Percentiles rank a stretch among this genome's conserved stretches.
phyloP scores from a whole-genome alignment of 768 basidiomycete genomes.

The Cytidiella melzeri region DNA sequence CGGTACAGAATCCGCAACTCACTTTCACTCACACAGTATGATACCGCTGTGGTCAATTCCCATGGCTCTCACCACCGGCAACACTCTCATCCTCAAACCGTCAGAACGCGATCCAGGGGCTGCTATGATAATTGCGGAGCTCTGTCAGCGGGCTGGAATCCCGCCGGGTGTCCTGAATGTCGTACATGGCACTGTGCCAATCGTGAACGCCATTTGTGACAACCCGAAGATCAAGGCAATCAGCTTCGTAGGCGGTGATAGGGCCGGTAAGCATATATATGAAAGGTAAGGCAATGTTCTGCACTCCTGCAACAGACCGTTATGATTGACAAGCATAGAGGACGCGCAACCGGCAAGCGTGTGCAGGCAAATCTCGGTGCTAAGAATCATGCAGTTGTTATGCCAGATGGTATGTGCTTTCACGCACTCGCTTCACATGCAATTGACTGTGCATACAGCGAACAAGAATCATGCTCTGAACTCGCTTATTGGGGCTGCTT shows the following conservation, averaged over 20 bases:
- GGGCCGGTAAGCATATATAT: constrained; percentile 91
- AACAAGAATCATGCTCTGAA: constrained; percentile 91
- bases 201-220: constrained; percentile 93
- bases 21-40: constrained; percentile 50
- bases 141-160: constrained; percentile 81
- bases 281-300: constrained; percentile 46
- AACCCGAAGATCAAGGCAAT: constrained; percentile 89
- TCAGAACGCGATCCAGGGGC: constrained; percentile 97
- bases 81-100: constrained; percentile 92
- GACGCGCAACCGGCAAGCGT: neutral
- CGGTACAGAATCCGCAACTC: neutral
- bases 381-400: constrained; percentile 90
- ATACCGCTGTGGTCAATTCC: constrained; percentile 96
- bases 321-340: neutral
- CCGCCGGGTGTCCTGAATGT: constrained; percentile 89
- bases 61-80: constrained; percentile 84
- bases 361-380: constrained; percentile 79
- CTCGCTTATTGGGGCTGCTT: constrained; percentile 89
- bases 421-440: neutral
- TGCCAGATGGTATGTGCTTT: constrained; percentile 75
- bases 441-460: constrained; percentile 37
- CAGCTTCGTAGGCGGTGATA: constrained; percentile 93
- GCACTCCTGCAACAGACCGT: constrained; percentile 32
- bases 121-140: constrained; percentile 95
- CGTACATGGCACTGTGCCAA: constrained; percentile 84